phyloP scores from a whole-genome alignment of 345 rosid genomes.

The Isatis tinctoria region DNA sequence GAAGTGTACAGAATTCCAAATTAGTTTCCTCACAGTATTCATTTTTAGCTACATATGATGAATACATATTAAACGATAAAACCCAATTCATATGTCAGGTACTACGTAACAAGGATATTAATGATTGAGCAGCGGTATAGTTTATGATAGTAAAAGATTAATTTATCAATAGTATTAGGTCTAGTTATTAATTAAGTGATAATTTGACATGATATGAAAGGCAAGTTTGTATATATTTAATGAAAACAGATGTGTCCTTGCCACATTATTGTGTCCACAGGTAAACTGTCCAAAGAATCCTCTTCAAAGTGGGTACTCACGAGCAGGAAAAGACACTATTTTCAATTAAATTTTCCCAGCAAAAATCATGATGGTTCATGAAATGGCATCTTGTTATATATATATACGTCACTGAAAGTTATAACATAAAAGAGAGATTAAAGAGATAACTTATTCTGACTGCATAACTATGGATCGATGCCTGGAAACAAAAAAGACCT shows the following conservation, averaged over 20 bases:
- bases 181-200: slow-evolving; percentile 27
- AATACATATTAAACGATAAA: neutral
- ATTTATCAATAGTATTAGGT: slow-evolving; percentile 14
- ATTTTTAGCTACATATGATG: slow-evolving; percentile 1
- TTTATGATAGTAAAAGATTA: slow-evolving; percentile 18
- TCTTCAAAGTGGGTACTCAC: slow-evolving; percentile 41
- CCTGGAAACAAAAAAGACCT: neutral
- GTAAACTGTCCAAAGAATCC: slow-evolving; percentile 37
- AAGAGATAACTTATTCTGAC: neutral
- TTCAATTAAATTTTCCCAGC: slow-evolving; percentile 19
- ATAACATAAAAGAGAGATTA: neutral
- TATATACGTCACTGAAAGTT: neutral
- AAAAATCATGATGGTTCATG: slow-evolving; percentile 29
- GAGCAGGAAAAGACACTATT: slow-evolving; percentile 25
- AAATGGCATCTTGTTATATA: slow-evolving; percentile 28
- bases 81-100: slow-evolving; percentile 16
- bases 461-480: neutral
- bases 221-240: slow-evolving; percentile 27
- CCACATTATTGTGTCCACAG: slow-evolving; percentile 38
- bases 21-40: neutral
- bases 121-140: slow-evolving; percentile 28
- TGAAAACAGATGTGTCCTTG: slow-evolving; percentile 31
- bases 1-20: neutral
- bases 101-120: slow-evolving; percentile 26
- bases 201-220: slow-evolving; percentile 26